Base-by-base conservation (phyloP, 129 eudicot genomes). In the Centella asiatica region DNA sequence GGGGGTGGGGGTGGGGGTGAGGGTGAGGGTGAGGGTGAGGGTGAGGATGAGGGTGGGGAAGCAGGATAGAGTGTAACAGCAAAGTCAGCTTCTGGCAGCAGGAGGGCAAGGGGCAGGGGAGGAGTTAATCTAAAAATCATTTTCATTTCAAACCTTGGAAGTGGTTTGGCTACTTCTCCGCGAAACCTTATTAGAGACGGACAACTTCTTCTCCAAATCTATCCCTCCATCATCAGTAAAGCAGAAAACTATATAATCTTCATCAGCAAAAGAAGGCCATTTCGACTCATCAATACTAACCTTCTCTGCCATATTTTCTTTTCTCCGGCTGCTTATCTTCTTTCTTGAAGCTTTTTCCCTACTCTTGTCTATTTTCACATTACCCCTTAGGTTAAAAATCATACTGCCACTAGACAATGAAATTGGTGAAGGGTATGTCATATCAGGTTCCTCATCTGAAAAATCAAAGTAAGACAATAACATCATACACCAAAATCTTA, bases 201-300 rank as follows among this genome's bases (percentile, higher is more conserved):
- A 13, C 2, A 4, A 17, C 60, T 15, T 54, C 23, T 27, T 36
- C n/a, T 56, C 62, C 39, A 77, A 71, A 24, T 77, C 74, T 15
- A 79, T 76, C 5, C 32, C 83, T 11, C 83, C 81, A 44, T 82
- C 81, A 15, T 85, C 86, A 55, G 64, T 64, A 34, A 89, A 89
- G 74, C 79, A 78, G 68, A 89, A 89, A n/a, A 82, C 90, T 20
- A 85, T 82, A 31, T 85, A 89, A 28, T 89, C 90, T n/a, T 89
- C 90, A 37, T 89, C 88, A 17, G 77, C 77, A 29, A 74, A 70
- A 24, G 81, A 55, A 14, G 81, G 79, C 79, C 76, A 47, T 42
- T 59, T 69, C 5, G 74, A 63, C 6, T 74, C 68, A 56, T 80
- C 70, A 32, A 59, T 62, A 4, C 27, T 31, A 33, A 34, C 3